A percentile compares a stretch with the other conserved stretches of the same genome.
Conservation (phyloP, 2,329 filamentous ascomycete species). For the Dothidotthia symphoricarpi region DNA sequence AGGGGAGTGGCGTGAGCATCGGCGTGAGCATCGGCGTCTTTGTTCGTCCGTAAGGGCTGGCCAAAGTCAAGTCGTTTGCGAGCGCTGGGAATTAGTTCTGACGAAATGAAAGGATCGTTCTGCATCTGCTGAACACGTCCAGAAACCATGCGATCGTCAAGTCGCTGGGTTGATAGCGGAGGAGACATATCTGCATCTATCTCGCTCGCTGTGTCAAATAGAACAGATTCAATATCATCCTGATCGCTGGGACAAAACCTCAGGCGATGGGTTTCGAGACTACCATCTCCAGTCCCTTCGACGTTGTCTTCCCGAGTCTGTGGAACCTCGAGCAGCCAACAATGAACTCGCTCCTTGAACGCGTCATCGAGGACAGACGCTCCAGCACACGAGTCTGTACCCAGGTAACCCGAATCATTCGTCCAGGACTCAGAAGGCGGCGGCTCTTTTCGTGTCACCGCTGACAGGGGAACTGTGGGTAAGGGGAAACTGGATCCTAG, state of each 20-base stretch:
- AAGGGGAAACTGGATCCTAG: slow-evolving; percentile 3
- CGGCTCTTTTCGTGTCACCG: neutral
- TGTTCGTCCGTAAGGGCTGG: neutral
- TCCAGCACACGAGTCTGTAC: slow-evolving; percentile 1
- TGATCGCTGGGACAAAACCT: too few relatives aligned
- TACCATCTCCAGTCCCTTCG: too few relatives aligned
- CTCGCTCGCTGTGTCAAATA: too few relatives aligned
- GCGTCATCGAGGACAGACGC: slow-evolving; percentile 1
- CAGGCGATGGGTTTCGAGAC: too few relatives aligned
- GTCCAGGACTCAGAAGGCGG: slow-evolving; percentile 29
- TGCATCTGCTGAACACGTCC: too few relatives aligned
- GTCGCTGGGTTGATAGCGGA: too few relatives aligned
- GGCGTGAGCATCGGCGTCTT: neutral
- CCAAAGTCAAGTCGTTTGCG: neutral
- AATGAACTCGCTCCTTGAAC: slow-evolving; percentile 9
- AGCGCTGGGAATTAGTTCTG: neutral
- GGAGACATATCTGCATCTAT: too few relatives aligned
- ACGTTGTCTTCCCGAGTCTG: neutral
- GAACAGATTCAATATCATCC: too few relatives aligned
- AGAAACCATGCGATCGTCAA: too few relatives aligned
- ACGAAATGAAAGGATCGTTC: too few relatives aligned
- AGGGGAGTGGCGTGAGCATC: too few relatives aligned
- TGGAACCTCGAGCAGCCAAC: slow-evolving; percentile 18
- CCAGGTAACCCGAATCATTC: slow-evolving; percentile 27
- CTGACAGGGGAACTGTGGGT: neutral